Base-by-base conservation (phyloP, 2,329 filamentous ascomycete genomes). In the Xylariales sp. region DNA sequence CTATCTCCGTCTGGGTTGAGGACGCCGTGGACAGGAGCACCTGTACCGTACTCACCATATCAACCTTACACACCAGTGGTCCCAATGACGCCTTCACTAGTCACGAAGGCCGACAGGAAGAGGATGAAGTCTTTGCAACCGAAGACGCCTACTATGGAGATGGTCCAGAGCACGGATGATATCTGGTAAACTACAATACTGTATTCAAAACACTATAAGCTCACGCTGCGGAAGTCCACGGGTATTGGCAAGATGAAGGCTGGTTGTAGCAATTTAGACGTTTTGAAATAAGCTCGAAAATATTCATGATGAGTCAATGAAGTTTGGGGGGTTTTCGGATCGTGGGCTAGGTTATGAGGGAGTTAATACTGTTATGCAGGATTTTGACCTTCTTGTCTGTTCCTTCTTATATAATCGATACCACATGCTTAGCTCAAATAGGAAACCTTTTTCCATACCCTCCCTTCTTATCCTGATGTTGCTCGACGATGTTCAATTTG, bases 1-100 rank as follows among this genome's bases (percentile, higher is more conserved):
- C 54, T 77, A 42, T 78, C 77, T 3, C 80, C 81, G 3, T 64
- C 63, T 1, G 77, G 74, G 1, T 68, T 78, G 18, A 76, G 74
- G 33, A 84, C 80, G 3, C 86, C 84, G 0, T 76, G 69, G 58
- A 80, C 74, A 2, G 78, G 76, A 4, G 71, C 69, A 16, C 72
- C 78, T 1, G 75, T 82, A 16, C 86, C 86, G 2, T 90, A 90
- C 61, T 80, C 78, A 42, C 84, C 86, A 0, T 91, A 90, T 52
- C 86, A 90, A 68, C 86, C 86, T 1, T 86, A 82, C 57, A 85
- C 82, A 5, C 84, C 86, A 1, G 70, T 86, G 35, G 74, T 88
- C 38, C 86, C 86, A 1, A 78, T 90, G 36, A 89, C 86, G 21
- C 85, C 86, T n/a, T 79, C 78, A 15, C 64, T 91, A 34, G 80